A percentile compares a stretch with the other conserved stretches of the same genome.
phyloP scores from a whole-genome alignment of 1,284 basidiomycete genomes.

The Trametes pubescens region DNA sequence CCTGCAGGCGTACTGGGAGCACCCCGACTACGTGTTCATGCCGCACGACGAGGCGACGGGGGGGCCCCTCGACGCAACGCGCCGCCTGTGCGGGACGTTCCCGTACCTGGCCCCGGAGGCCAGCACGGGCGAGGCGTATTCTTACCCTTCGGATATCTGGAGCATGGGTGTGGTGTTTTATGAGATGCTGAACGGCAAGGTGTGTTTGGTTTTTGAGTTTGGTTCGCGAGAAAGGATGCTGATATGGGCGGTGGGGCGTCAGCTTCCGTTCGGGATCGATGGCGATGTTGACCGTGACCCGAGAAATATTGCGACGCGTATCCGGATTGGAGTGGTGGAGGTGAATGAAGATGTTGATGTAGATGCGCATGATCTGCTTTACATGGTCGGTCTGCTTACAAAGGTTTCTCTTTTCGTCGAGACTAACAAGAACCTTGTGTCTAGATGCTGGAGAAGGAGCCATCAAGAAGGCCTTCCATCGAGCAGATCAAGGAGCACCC shows the following conservation, averaged over 20 bases:
- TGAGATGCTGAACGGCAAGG: constrained; percentile 59
- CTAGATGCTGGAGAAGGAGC: constrained; percentile 39
- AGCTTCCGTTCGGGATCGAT: constrained; percentile 35
- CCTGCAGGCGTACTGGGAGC: constrained; percentile 13
- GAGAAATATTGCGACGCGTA: constrained; percentile 18
- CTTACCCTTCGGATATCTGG: constrained; percentile 52
- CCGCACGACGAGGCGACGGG: constrained; percentile 2
- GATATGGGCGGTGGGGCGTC: background rate
- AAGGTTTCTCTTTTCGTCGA: background rate
- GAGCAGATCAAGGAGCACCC: constrained; percentile 36
- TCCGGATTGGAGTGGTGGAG: constrained; percentile 10
- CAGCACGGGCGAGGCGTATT: constrained; percentile 50
- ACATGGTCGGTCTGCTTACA: constrained; percentile 19
- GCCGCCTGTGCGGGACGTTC: constrained; percentile 33
- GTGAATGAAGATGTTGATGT: constrained; percentile 22
- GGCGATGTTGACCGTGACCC: constrained; percentile 9
- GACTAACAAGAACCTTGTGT: background rate
- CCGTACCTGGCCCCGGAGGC: constrained; percentile 75
- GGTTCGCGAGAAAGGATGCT: background rate
- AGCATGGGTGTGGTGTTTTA: constrained; percentile 68
- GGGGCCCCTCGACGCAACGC: constrained; percentile 14
- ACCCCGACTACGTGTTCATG: constrained; percentile 4
- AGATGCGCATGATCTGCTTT: constrained; percentile 27
- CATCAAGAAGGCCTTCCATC: constrained; percentile 29
- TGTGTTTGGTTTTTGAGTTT: constrained; percentile 18